Evolutionary conservation across 1,139 yeast genomes (phyloP), one percentile per base, ranked within the genome.

Genomic region (Yamadazyma blattariae): DNA sequence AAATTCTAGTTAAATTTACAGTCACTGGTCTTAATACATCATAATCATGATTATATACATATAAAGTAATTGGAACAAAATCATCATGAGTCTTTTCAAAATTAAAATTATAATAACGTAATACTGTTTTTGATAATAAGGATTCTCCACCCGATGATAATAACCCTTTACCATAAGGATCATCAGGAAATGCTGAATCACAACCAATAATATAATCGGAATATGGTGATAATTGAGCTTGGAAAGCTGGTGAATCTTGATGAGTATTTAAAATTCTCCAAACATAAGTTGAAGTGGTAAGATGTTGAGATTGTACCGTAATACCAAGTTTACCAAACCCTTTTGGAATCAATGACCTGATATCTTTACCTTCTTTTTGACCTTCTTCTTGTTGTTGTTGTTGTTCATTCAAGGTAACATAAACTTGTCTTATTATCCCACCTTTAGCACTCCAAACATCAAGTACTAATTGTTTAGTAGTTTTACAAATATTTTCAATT

Each of bases 401-500:
- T 25, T 59, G 57, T 1, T 47, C 51, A 7, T 26, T 30, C 26
- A 79, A 61, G 5, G 77, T 70, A 7, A 85, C 45, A 1, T 50
- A 45, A 1, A 85, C 64, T 22, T 70, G 70, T 44, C 94, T 71
- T 13, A 72, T 57, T 3, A 71, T 56, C 2, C 95, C 90, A 21
- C 98, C 98, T 59, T 90, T 90, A 4, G 96, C 92, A 35, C 79
- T 81, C 95, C 96, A 92, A 3, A 89, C 80, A 33, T 77, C 81
- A 29, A 90, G 64, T 2, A 69, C 60, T n/a, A 84, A 52, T 38
- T 63, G 50, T 50, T 57, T 50, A 21, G 62, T 59, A 33, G 64
- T 32, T 14, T 26, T 22, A n/a, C 67, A 59, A 28, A 63, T 52
- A 30, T 58, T 55, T 12, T 43, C 40, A 15, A 75, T 52, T 40